Evolutionary conservation across 1,284 basidiomycete species (phyloP).

Genomic region (Marasmius oreades): DNA sequence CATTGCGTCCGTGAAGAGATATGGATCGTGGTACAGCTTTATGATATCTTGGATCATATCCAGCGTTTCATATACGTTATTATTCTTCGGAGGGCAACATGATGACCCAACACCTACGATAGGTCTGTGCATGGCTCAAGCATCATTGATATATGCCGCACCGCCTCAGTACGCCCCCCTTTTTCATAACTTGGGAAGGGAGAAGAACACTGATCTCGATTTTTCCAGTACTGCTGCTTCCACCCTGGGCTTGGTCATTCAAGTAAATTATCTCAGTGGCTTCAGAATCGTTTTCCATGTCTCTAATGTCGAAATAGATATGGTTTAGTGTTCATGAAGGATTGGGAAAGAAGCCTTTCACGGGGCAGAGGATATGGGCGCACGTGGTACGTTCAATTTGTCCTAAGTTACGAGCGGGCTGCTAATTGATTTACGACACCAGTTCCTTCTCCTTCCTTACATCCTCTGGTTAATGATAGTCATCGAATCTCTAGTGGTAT

Average conservation of each 20-base stretch:
- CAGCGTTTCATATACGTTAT: conserved; percentile 30
- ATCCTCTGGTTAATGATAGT: conserved; percentile 2
- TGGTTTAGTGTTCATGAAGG: conserved; percentile 10
- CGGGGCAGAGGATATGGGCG: conserved; percentile 5
- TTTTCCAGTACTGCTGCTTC: conserved; percentile 20
- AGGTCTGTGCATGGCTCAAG: conserved; percentile 27
- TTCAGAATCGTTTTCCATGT: neutral
- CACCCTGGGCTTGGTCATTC: conserved; percentile 17
- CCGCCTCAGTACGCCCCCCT: conserved; percentile 25
- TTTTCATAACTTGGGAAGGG: neutral
- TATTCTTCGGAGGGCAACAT: conserved; percentile 23
- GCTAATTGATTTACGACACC: neutral
- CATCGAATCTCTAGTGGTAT: conserved; percentile 6
- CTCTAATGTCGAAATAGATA: conserved; percentile 1
- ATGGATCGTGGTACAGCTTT: conserved; percentile 34
- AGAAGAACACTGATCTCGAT: too few species aligned
- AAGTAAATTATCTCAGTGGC: conserved; percentile 6
- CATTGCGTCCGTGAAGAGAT: conserved; percentile 25
- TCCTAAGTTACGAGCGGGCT: neutral
- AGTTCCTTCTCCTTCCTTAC: conserved; percentile 8
- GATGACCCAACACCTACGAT: conserved; percentile 11
- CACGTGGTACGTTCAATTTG: conserved; percentile 2
- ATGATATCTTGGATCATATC: conserved; percentile 33
- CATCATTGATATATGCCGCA: conserved; percentile 28
- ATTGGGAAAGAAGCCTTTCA: conserved; percentile 4